Evolutionary conservation across 2,329 filamentous ascomycete genomes (phyloP).

Genomic region (Colletotrichum brevisporum): DNA sequence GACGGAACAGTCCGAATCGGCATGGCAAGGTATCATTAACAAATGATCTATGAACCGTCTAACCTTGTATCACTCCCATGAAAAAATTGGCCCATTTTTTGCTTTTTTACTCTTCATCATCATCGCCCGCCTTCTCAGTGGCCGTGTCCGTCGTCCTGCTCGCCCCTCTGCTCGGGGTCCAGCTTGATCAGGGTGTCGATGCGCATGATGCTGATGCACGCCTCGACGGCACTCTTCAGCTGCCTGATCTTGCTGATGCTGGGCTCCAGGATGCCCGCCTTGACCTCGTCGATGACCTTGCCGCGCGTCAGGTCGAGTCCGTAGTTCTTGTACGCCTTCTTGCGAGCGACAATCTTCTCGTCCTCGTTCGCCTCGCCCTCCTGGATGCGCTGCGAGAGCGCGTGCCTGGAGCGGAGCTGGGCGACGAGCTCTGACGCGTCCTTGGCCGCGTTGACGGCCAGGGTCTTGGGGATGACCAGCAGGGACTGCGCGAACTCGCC

Average conservation of each 20-base stretch:
- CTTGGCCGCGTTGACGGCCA: constrained; percentile 97
- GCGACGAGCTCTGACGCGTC: constrained; percentile 96
- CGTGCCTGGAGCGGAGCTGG: constrained; percentile 93
- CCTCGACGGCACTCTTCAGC: constrained; percentile 98
- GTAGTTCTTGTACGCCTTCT: constrained; percentile 99
- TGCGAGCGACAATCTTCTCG: constrained; percentile 90
- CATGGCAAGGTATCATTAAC: constrained; percentile 43
- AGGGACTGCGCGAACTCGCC: constrained; percentile 97
- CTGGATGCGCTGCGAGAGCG: constrained; percentile 90
- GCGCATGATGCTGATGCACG: constrained; percentile 98
- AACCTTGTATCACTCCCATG: constrained; percentile 35
- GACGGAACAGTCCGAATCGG: constrained; percentile 21
- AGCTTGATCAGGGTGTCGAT: constrained; percentile 99
- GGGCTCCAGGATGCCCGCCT: constrained; percentile 95
- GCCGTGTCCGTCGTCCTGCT: constrained; percentile 87
- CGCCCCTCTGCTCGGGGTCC: constrained; percentile 85
- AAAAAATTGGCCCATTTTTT: constrained; percentile 29
- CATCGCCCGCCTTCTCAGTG: constrained; percentile 68
- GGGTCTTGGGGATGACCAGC: constrained; percentile 94
- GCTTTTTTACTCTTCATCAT: constrained; percentile 23
- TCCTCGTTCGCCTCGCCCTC: constrained; percentile 88
- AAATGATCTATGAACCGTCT: constrained; percentile 43
- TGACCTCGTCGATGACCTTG: constrained; percentile 92
- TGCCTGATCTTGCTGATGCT: constrained; percentile 99
- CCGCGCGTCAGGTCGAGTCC: constrained; percentile 91